Evolutionary conservation across 1,139 yeast genomes (phyloP).

Genomic region (Candida gigantensis): DNA sequence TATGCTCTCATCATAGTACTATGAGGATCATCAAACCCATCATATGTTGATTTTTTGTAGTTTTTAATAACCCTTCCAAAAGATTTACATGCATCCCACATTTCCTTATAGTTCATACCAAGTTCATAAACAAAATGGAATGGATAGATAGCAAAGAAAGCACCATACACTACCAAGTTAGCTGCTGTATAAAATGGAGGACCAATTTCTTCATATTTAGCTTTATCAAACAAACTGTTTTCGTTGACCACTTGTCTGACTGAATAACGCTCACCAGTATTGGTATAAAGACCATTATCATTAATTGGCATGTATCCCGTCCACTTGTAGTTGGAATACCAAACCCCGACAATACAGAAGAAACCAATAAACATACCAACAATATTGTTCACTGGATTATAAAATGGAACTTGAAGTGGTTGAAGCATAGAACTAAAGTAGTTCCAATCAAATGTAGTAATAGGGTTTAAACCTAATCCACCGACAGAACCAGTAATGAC

Average conservation of each 20-base stretch:
- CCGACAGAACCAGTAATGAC: conserved; percentile 51
- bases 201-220: conserved; percentile 45
- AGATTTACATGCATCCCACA: conserved; percentile 15
- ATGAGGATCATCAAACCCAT: conserved; percentile 50
- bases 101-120: conserved; percentile 28
- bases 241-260: conserved; percentile 43
- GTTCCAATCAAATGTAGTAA: conserved; percentile 56
- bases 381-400: conserved; percentile 40
- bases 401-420: conserved; percentile 49
- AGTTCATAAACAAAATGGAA: conserved; percentile 50
- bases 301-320: conserved; percentile 57
- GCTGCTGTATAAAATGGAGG: conserved; percentile 47
- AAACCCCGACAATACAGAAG: conserved; percentile 44
- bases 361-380: conserved; percentile 47
- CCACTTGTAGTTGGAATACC: conserved; percentile 52
- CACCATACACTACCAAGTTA: conserved; percentile 51
- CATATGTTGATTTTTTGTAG: conserved; percentile 16
- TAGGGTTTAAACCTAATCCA: conserved; percentile 64
- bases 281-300: conserved; percentile 43
- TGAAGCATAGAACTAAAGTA: conserved; percentile 20
- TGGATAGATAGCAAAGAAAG: conserved; percentile 62
- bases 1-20: conserved; percentile 55
- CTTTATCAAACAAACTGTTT: conserved; percentile 32
- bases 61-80: conserved; percentile 12
- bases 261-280: conserved; percentile 44